Base-by-base conservation (phyloP, 225 moss, liverwort and hornwort species). In the Lunularia cruciata region DNA sequence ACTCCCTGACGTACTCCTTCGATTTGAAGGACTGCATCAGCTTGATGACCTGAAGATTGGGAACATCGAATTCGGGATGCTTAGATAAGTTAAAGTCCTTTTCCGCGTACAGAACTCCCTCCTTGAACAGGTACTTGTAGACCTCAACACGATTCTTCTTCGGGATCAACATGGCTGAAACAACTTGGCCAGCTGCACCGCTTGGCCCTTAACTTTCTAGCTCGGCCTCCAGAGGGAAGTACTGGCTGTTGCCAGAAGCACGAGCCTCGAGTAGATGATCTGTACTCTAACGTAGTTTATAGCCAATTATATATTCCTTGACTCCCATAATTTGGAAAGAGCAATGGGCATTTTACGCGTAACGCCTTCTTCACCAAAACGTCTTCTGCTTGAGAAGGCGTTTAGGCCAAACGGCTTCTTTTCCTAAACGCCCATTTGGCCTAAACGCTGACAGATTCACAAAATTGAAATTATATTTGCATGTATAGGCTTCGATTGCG, bases 141-240 rank as follows among this genome's bases (percentile, higher is more conserved):
- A 92, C 87, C 80, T 92, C 91, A 68, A 92, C 91, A 18, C 87
- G 89, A 51, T 92, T 92, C 87, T 89, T 92, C 84, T 92, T 92
- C 0, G 91, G 84, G 31, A 89, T 89, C 87, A 92, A 74, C 91
- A 90, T 90, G 60, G 57, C 18, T n/a, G n/a, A n/a, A 47, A 45
- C 22, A 25, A 48, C 26, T 18, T 37, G 13, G 12, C 38, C 47
- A 22, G 36, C 56, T 25, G 43, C 42, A 26, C 42, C 42, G 25
- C 66, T 20, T 16, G 32, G 47, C 30, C 48, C 3, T 6, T 33
- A 67, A 9, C 33, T 8, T 8, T 52, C 20, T 1, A 25, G 52
- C 16, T 15, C 14, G 48, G 15, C 47, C 48, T 67, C 51, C 16
- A 18, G 47, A 48, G 32, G 48, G 31, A n/a, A 9, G 66, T 22